These are phyloP conservation scores for Endoconidiophora polonica DNA, from an alignment of 2,329 filamentous ascomycete genomes.

Conservation along the genomic window DNA sequence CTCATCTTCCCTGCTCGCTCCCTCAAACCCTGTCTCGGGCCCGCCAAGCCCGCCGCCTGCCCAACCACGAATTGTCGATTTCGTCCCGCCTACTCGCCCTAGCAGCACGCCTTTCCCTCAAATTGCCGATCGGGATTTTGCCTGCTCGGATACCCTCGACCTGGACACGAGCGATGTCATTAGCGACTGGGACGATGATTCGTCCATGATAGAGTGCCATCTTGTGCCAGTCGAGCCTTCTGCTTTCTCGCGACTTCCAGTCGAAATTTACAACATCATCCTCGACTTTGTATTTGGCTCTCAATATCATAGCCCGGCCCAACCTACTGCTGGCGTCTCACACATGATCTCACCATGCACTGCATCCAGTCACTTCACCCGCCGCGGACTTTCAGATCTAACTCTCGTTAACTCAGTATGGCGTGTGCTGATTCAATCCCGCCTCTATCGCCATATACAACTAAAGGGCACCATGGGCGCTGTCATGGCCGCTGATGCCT, in stretches of 20 bases:
- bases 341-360: too few relatives aligned
- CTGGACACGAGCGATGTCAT: not conserved
- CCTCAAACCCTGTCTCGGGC: slow-evolving; percentile 18
- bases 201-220: too few relatives aligned
- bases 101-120: slow-evolving; percentile 45
- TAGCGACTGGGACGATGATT: not conserved
- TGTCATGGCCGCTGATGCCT: slow-evolving; percentile 39
- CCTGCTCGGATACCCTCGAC: not conserved
- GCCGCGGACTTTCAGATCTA: slow-evolving; percentile 49
- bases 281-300: slow-evolving; percentile 54
- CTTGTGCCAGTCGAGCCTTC: not conserved
- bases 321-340: slow-evolving; percentile 31
- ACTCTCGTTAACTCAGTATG: slow-evolving; percentile 46
- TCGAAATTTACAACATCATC: slow-evolving; percentile 56
- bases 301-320: slow-evolving; percentile 43
- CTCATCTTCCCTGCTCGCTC: slow-evolving; percentile 20
- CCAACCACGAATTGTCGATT: slow-evolving; percentile 25
- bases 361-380: slow-evolving; percentile 44
- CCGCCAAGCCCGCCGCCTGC: slow-evolving; percentile 18
- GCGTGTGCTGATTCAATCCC: slow-evolving; percentile 51
- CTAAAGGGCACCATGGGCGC: slow-evolving; percentile 53
- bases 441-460: slow-evolving; percentile 61
- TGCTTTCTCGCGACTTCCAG: slow-evolving; percentile 35
- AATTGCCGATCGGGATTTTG: slow-evolving; percentile 28
- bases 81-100: slow-evolving; percentile 34